A percentile compares a stretch with the other conserved stretches of the same genome.
Evolutionary conservation across 768 basidiomycete genomes (phyloP).

Genomic region (Austroboletus festivus): DNA sequence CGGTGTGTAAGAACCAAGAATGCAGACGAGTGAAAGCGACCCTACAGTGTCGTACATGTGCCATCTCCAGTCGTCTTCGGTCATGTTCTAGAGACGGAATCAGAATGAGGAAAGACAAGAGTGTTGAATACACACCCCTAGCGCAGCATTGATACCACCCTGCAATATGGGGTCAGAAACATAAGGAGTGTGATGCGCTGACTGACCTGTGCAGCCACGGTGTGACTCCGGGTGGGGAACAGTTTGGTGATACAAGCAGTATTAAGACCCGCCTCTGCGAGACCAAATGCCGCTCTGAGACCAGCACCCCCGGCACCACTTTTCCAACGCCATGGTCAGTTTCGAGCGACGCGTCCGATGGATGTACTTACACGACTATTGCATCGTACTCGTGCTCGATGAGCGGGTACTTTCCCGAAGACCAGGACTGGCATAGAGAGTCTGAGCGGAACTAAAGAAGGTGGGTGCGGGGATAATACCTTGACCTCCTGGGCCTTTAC

Average conservation of each 20-base stretch:
- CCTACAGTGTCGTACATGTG: conserved; percentile 95
- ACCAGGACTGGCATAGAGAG: conserved; percentile 53
- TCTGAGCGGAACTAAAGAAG: conserved; percentile 2
- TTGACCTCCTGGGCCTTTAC: conserved; percentile 80
- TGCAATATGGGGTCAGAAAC: conserved; percentile 30
- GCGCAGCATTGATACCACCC: conserved; percentile 98
- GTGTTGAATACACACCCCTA: conserved; percentile 60
- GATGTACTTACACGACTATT: conserved; percentile 87
- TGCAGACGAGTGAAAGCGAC: conserved; percentile 7
- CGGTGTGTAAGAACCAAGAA: conserved; percentile 15
- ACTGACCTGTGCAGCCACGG: conserved; percentile 91
- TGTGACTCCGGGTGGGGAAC: conserved; percentile 98
- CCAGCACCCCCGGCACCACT: conserved; percentile 98
- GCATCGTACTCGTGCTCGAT: conserved; percentile 99
- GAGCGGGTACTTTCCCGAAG: conserved; percentile 88
- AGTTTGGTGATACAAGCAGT: conserved; percentile 99
- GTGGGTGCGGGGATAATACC: conserved; percentile 39
- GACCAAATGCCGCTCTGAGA: conserved; percentile 95
- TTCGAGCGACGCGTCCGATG: neutral
- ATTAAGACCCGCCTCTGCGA: conserved; percentile 97
- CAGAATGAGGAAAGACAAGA: conserved; percentile 4
- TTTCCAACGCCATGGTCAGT: conserved; percentile 16
- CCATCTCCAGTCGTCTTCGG: conserved; percentile 99
- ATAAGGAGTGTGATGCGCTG: neutral
- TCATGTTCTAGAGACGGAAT: conserved; percentile 73